A percentile compares a stretch with the other conserved stretches of the same genome.
phyloP scores from a whole-genome alignment of 2,329 filamentous ascomycete species.

The Fusarium euwallaceae region DNA sequence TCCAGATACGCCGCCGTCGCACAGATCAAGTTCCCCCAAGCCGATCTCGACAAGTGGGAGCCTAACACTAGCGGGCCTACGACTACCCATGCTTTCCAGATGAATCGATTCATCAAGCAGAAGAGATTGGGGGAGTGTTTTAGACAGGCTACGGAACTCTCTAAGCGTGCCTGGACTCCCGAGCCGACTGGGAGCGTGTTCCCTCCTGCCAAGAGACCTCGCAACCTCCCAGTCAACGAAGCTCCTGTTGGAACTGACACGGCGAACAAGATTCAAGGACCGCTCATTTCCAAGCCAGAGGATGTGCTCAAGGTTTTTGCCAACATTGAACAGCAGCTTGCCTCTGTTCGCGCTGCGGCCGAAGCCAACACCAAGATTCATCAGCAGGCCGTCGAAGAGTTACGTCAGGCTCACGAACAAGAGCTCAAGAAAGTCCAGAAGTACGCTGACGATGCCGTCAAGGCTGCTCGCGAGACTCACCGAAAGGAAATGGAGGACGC shows the following conservation, averaged over 20 bases:
- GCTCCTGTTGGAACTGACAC: no score
- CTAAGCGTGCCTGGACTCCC: background rate
- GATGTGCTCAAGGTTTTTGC: background rate
- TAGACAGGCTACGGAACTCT: background rate
- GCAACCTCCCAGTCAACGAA: background rate
- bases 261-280: background rate
- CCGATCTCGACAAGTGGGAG: slow-evolving; percentile 14
- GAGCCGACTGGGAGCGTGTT: background rate
- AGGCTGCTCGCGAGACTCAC: background rate
- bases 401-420: background rate
- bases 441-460: background rate
- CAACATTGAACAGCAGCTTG: slow-evolving; percentile 3
- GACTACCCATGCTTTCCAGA: background rate
- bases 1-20: slow-evolving; percentile 9
- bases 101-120: slow-evolving; percentile 1
- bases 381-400: background rate
- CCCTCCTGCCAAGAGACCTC: background rate
- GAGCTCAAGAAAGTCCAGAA: background rate
- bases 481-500: background rate
- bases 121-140: background rate
- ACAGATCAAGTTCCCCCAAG: slow-evolving; percentile 5
- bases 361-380: slow-evolving; percentile 2
- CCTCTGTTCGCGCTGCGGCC: background rate
- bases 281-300: background rate
- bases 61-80: slow-evolving; percentile 12